Evolutionary conservation across 2,329 filamentous ascomycete genomes (phyloP), one percentile per base, ranked within the genome.

Genomic region (Apiospora kogelbergensis): DNA sequence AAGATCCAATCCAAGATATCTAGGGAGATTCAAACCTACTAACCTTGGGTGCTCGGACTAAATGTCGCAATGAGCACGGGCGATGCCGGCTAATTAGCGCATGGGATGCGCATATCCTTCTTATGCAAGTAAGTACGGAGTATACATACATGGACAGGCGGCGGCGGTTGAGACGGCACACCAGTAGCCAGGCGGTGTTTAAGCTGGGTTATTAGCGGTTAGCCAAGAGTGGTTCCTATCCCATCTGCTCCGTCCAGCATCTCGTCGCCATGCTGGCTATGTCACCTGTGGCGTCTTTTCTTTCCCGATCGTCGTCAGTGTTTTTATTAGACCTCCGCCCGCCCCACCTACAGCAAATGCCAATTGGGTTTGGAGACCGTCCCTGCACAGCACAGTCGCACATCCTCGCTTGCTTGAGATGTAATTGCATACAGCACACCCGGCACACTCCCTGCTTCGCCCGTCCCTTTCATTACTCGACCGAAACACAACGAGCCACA

Each of bases 301-400:
- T 33, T 33, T 57, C 30, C 15, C 53, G 53, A 60, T 60, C 30
- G n/a, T 37, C 53, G 53, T 60, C 53, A 37, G 17, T 60, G 30
- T 60, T 60, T 60, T 60, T 24, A 60, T 60, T 37, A 60, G 53
- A 17, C 53, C 53, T 60, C 53, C 53, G 53, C 53, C 53, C 37
- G 53, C 53, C 53, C 53, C 53, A 60, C 53, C 30, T 15, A 11
- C 17, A 15, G 20, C 10, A 60, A 60, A 60, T 60, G 53, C 53
- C 53, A 60, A 60, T 37, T 60, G 53, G 53, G 26, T 60, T 60
- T n/a, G n/a, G 53, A 60, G 53, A 60, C 53, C n/a, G 53, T 60
- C 53, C 53, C 53, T 37, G 26, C 53, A n/a, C 53, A 37, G 10
- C 53, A 60, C 7, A 60, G 37, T 60, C 7, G 33, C 33, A 7